Evolutionary conservation across 148 eudicot species (phyloP).

Genomic region (Dysphania ambrosioides): DNA sequence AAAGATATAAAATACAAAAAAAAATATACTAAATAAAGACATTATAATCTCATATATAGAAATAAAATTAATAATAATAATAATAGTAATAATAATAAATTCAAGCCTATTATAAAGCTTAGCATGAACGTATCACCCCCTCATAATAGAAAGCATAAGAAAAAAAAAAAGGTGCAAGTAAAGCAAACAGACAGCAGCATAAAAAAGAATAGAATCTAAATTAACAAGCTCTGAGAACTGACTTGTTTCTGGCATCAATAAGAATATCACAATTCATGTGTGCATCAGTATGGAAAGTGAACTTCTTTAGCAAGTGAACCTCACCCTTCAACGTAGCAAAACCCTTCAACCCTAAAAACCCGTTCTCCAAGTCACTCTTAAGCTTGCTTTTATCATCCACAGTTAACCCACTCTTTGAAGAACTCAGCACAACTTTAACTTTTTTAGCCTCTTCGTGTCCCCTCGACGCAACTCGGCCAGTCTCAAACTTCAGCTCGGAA

Average conservation of each 20-base stretch:
- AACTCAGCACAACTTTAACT: constrained; percentile 20
- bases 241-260: neutral
- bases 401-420: neutral
- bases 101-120: no score
- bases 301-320: constrained; percentile 9
- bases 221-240: no score
- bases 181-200: no score
- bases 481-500: constrained; percentile 4
- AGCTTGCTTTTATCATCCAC: constrained; percentile 12
- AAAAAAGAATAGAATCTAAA: no score
- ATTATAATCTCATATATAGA: no score
- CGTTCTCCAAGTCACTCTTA: constrained; percentile 17
- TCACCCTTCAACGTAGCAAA: neutral
- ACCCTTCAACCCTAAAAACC: neutral
- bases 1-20: no score
- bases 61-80: no score
- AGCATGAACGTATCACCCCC: no score
- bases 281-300: constrained; percentile 6
- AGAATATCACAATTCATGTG: constrained; percentile 16
- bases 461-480: constrained; percentile 14
- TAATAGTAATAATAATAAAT: no score
- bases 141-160: no score
- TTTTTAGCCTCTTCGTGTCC: constrained; percentile 10
- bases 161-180: no score
- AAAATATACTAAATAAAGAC: no score